Base-by-base conservation (phyloP, 2,329 filamentous ascomycete genomes). In the Cadophora sp. region DNA sequence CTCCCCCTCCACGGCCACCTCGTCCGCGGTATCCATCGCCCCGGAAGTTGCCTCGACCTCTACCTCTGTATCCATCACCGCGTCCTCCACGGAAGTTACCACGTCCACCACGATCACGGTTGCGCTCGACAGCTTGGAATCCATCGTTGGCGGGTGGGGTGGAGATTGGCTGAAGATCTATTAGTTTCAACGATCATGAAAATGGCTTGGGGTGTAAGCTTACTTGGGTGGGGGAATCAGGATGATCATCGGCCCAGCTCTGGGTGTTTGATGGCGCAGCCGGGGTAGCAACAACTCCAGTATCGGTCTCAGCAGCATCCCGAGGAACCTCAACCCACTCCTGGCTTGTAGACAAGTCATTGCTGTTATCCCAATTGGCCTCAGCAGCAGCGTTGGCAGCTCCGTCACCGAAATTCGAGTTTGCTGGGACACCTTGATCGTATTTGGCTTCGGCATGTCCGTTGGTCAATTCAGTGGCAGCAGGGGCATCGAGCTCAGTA, bases 201-300 rank as follows among this genome's bases (percentile, higher is more conserved):
- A 47, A 59, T 30, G n/a, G 36, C 6, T 41, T 33, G 27, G 51
- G 22, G 50, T 3, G 43, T 6, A 36, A 27, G 75, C 81, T 72
- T 77, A 85, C 83, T 76, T 83, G 80, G 36, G 59, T 65, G 48
- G 78, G 78, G 64, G 78, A 79, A 67, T 89, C 87, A 20, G 90
- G 87, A 73, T 91, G 87, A 68, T 96, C 92, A 74, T 97, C 93
- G 30, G 92, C 92, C 92, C 92, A 96, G 74, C 89, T 93, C 76
- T 91, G 88, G 48, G 83, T 84, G 74, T 85, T 85, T 36, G 83
- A 83, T 74, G 84, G 84, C 64, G 80, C 76, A 47, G 81, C 79
- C 27, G 87, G 81, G 7, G 87, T 88, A 30, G 87, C 87, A 56
- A 84, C 80, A 50, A 87, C 77, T 45, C 87, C 88, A 45, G 84